Conservation (phyloP, 2,329 filamentous ascomycete genomes). For the Ceratocystis harringtonii region DNA sequence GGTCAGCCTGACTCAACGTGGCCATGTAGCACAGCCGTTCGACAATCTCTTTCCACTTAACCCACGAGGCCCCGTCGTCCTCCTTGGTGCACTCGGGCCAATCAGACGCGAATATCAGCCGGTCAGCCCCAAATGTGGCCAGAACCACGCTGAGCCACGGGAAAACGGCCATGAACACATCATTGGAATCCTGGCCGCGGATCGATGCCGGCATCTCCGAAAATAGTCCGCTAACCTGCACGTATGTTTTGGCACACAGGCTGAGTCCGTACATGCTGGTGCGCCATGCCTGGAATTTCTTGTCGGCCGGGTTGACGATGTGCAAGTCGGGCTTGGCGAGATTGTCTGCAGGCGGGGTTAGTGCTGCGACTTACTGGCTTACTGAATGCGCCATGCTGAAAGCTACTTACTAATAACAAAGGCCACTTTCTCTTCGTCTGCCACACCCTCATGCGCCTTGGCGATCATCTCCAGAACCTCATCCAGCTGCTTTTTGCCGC, state of each 20-base stretch:
- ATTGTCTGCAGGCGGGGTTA: slow-evolving; percentile 46
- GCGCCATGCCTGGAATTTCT: slow-evolving; percentile 54
- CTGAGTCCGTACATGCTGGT: slow-evolving; percentile 52
- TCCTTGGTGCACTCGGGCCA: slow-evolving; percentile 73
- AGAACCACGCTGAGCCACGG: slow-evolving; percentile 62
- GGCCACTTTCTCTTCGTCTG: slow-evolving; percentile 43
- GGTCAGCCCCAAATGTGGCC: slow-evolving; percentile 51
- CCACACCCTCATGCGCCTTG: slow-evolving; percentile 46
- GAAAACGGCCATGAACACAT: slow-evolving; percentile 47
- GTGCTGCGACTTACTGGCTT: neutral
- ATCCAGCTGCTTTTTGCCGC: slow-evolving; percentile 58
- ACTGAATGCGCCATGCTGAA: neutral
- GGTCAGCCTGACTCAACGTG: slow-evolving; percentile 43
- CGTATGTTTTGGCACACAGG: slow-evolving; percentile 51
- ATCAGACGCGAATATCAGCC: slow-evolving; percentile 83
- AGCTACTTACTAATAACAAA: slow-evolving; percentile 49
- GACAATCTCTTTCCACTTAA: slow-evolving; percentile 59
- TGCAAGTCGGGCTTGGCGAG: slow-evolving; percentile 74
- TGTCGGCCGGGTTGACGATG: slow-evolving; percentile 42
- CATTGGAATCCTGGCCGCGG: slow-evolving; percentile 33
- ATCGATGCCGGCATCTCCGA: slow-evolving; percentile 54
- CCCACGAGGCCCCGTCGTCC: slow-evolving; percentile 47
- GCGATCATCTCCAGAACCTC: slow-evolving; percentile 57
- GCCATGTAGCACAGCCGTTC: slow-evolving; percentile 50
- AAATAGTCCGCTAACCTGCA: slow-evolving; percentile 84